These are phyloP conservation scores for Balamuthia mandrillaris DNA, from an alignment of 208 protist species.

Conservation along the genomic window DNA sequence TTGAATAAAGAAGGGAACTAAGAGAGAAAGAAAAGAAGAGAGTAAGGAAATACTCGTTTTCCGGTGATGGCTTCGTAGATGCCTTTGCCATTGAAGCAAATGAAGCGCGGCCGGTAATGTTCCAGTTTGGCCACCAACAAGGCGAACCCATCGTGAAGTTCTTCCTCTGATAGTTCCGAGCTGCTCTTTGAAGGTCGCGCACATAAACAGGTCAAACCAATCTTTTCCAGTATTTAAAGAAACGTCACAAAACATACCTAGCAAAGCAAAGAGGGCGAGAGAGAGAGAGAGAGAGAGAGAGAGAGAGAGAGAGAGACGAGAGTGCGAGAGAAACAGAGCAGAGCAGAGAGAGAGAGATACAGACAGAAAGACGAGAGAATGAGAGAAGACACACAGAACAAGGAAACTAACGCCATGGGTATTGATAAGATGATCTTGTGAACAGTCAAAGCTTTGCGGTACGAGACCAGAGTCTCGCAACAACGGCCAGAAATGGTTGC, in stretches of 20 bases:
- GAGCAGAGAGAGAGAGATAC: too few relatives aligned
- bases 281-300: too few relatives aligned
- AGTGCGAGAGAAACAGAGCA: too few relatives aligned
- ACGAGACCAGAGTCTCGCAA: conserved; percentile 1
- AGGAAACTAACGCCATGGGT: not conserved
- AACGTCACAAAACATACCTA: too few relatives aligned
- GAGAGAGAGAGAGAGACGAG: too few relatives aligned
- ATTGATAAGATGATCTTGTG: not conserved
- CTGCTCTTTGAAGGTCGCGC: not conserved
- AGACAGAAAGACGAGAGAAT: not conserved
- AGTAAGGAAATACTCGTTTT: too few relatives aligned
- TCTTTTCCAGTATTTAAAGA: too few relatives aligned
- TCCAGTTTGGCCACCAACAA: conserved; percentile 14
- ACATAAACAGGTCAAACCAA: not conserved
- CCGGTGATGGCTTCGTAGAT: not conserved
- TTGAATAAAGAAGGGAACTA: too few relatives aligned
- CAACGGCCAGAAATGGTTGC: conserved; percentile 19
- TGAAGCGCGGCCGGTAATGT: not conserved
- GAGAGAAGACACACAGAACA: not conserved
- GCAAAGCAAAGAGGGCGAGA: too few relatives aligned
- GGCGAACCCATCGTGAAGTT: not conserved
- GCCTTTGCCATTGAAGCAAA: conserved; percentile 18
- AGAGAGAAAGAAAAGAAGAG: too few relatives aligned
- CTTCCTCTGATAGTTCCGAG: not conserved
- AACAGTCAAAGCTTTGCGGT: not conserved